Evolutionary conservation across 257 asterid genomes (phyloP).

Genomic region (Apocynum venetum): DNA sequence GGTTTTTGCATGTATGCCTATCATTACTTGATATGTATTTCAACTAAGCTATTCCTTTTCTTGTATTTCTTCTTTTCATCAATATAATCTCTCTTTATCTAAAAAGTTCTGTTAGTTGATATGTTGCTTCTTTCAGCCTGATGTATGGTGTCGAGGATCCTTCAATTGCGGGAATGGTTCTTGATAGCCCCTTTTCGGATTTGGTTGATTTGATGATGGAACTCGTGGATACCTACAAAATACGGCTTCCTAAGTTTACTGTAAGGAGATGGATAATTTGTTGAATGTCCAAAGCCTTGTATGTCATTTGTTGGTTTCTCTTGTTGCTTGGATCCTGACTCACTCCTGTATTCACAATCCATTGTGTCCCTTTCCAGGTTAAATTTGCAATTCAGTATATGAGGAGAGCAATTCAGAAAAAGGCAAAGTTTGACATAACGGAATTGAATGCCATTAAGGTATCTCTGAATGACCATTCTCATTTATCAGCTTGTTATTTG

Average conservation of each 20-base stretch:
- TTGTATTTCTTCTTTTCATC: not conserved
- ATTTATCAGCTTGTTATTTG: not conserved
- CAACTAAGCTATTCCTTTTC: not conserved
- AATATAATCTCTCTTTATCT: not conserved
- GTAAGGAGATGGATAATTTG: slow-evolving; percentile 37
- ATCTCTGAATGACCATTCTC: slow-evolving; percentile 12
- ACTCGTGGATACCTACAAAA: slow-evolving; percentile 85
- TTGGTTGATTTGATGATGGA: slow-evolving; percentile 96
- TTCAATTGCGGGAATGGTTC: slow-evolving; percentile 96
- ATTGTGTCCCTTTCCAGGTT: slow-evolving; percentile 40
- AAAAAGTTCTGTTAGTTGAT: not conserved
- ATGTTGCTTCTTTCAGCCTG: slow-evolving; percentile 56
- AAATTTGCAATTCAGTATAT: slow-evolving; percentile 88
- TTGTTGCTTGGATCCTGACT: not conserved
- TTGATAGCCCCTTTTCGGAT: slow-evolving; percentile 95
- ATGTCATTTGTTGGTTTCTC: not conserved
- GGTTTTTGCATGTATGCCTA: not conserved
- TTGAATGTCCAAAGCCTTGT: not conserved
- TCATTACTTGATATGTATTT: not conserved
- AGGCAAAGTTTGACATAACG: slow-evolving; percentile 82
- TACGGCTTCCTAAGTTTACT: slow-evolving; percentile 88
- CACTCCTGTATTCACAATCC: not conserved
- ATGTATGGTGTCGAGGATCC: slow-evolving; percentile 98
- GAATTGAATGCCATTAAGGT: slow-evolving; percentile 87
- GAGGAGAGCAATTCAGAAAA: slow-evolving; percentile 72